Base-by-base conservation (phyloP, 2,329 filamentous ascomycete species). In the Hypocreales sp. region DNA sequence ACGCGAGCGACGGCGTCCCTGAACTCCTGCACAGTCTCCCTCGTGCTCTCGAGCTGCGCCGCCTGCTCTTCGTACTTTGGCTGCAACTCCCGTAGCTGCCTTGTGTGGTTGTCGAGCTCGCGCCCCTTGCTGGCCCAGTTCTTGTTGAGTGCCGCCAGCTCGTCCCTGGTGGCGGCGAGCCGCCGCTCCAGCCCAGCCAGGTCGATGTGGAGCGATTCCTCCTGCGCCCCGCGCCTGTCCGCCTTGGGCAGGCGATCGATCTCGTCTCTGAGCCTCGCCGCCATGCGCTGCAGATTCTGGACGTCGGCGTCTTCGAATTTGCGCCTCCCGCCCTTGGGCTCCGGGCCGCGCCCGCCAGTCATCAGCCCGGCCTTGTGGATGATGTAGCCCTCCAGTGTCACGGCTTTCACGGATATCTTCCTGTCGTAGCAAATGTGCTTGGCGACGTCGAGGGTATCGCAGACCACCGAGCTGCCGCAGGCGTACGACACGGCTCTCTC, bases 291-390 rank as follows among this genome's bases (percentile, higher is more conserved):
- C n/a, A 94, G 61, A 33, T 81, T 81, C 37, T 92, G 81, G 17
- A 94, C 72, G 40, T 94, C 84, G 7, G 79, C 72, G 40, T 94
- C 86, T 42, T 93, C 86, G 55, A 92, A 95, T 28, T 79, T 71
- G 31, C 83, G 77, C 37, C 83, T 79, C 32, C 70, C 71, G 29
- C 76, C 73, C 48, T 79, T 81, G 25, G 74, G 68, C 24, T 79
- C 72, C 1, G 74, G 76, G 17, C 83, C 78, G 35, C 84, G 79
- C 38, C 90, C 90, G 62, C 90, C 90, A 26, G 90, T 95, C 79
- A 98, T 95, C 28, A 92, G 66, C 45, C 90, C 90, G 24, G 81
- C 84, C 49, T 95, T 95, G 58, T 93, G 84, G 37, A 98, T 94
- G 34, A 98, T 79, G 29, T 79, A 87, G n/a, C 90, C 90, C 45